These are phyloP conservation scores for Solanum virginianum DNA, from an alignment of 257 asterid genomes.

Conservation along the genomic window DNA sequence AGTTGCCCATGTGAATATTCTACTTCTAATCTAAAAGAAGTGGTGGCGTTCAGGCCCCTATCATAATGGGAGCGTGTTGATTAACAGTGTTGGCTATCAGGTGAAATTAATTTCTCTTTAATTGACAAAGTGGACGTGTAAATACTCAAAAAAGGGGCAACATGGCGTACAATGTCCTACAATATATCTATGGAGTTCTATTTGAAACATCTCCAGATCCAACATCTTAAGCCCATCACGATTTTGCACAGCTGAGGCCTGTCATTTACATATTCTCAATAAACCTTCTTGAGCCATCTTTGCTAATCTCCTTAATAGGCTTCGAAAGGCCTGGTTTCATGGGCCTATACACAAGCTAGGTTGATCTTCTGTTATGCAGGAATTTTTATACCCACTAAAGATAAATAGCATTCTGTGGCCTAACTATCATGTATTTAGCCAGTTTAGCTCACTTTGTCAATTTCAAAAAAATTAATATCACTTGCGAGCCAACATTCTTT, in stretches of 20 bases:
- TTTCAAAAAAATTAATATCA: no score
- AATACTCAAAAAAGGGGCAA: background rate
- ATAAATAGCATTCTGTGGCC: background rate
- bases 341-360: background rate
- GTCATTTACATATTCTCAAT: background rate
- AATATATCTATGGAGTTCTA: background rate
- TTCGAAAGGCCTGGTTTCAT: background rate
- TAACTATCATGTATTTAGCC: background rate
- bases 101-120: background rate
- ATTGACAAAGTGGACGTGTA: background rate
- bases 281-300: background rate
- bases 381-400: background rate
- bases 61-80: background rate
- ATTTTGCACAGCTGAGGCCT: background rate
- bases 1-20: no score
- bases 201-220: background rate
- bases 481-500: background rate
- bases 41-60: no score
- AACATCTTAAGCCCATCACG: background rate
- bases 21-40: no score
- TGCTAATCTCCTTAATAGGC: background rate
- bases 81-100: background rate
- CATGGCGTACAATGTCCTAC: background rate
- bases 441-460: background rate
- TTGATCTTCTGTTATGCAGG: background rate